Evolutionary conservation across 2,329 filamentous ascomycete genomes (phyloP).

Genomic region (Fusarium sp.): DNA sequence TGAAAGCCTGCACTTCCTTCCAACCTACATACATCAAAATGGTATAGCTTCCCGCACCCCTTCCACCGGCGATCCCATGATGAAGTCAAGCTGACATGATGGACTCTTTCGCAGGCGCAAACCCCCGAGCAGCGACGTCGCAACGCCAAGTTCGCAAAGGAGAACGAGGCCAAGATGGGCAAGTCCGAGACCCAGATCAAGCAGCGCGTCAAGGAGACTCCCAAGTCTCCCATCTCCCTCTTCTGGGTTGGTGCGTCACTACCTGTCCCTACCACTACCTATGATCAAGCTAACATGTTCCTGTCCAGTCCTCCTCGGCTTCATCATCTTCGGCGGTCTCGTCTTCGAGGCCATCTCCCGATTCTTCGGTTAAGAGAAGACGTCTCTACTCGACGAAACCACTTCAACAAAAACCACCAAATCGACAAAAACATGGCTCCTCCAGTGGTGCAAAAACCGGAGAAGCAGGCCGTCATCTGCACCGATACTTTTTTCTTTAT

Average conservation of each 20-base stretch:
- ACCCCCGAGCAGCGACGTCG: constrained; percentile 85
- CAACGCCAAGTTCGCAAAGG: constrained; percentile 82
- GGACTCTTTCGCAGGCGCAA: constrained; percentile 71
- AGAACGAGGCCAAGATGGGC: constrained; percentile 79
- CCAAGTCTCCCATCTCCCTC: constrained; percentile 73
- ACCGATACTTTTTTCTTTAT: constrained; percentile 4
- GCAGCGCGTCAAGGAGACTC: constrained; percentile 66
- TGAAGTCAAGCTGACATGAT: constrained; percentile 25
- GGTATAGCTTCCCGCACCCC: constrained; percentile 13
- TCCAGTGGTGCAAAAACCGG: not conserved
- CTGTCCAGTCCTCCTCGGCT: constrained; percentile 64
- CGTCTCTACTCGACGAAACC: constrained; percentile 7
- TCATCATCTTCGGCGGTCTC: constrained; percentile 71
- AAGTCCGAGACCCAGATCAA: constrained; percentile 75
- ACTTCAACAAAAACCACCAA: constrained; percentile 1
- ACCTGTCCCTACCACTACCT: not conserved
- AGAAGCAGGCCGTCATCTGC: constrained; percentile 5
- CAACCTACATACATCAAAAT: constrained; percentile 11
- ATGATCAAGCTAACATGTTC: constrained; percentile 11
- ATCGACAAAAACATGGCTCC: constrained; percentile 9
- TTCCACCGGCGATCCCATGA: constrained; percentile 31
- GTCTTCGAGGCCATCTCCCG: constrained; percentile 69
- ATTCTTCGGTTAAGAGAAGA: constrained; percentile 56
- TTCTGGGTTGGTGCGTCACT: constrained; percentile 69
- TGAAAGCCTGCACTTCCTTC: not conserved